These are phyloP conservation scores for Sisymbrium irio DNA, from an alignment of 345 rosid genomes.

Conservation along the genomic window DNA sequence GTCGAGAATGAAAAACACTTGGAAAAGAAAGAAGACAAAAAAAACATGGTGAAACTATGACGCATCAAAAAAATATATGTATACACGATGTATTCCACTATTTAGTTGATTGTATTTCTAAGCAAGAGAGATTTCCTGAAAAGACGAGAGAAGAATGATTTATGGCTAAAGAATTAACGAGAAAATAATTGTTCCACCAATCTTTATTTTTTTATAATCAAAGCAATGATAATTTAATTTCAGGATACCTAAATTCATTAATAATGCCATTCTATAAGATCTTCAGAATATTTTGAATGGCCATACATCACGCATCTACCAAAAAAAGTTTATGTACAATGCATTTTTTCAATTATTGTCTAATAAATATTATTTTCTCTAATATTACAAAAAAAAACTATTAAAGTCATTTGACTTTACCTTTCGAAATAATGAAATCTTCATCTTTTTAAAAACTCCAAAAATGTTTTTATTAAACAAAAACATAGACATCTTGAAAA, in stretches of 20 bases:
- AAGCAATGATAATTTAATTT: background rate
- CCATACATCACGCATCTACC: slow-evolving; percentile 24
- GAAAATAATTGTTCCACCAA: background rate
- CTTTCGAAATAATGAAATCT: background rate
- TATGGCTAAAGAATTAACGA: background rate
- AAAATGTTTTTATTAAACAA: background rate
- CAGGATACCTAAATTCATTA: background rate
- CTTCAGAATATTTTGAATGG: slow-evolving; percentile 4
- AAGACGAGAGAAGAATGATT: background rate
- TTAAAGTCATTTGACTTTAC: background rate
- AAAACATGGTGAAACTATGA: too few relatives aligned
- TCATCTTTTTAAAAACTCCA: background rate
- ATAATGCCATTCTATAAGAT: slow-evolving; percentile 5
- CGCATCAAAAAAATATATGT: too few relatives aligned
- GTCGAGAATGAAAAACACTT: too few relatives aligned
- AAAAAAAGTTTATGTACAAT: slow-evolving; percentile 10
- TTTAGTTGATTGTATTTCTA: background rate
- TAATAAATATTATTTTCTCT: slow-evolving; percentile 4
- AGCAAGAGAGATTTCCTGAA: too few relatives aligned
- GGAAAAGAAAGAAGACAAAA: too few relatives aligned
- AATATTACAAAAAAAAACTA: background rate
- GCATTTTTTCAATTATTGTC: slow-evolving; percentile 24
- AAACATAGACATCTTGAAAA: background rate
- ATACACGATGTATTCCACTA: background rate
- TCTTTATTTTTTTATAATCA: background rate